Evolutionary conservation across 2,329 filamentous ascomycete species (phyloP), one percentile per base, ranked within the genome.

Genomic region (Cladophialophora yegresii): DNA sequence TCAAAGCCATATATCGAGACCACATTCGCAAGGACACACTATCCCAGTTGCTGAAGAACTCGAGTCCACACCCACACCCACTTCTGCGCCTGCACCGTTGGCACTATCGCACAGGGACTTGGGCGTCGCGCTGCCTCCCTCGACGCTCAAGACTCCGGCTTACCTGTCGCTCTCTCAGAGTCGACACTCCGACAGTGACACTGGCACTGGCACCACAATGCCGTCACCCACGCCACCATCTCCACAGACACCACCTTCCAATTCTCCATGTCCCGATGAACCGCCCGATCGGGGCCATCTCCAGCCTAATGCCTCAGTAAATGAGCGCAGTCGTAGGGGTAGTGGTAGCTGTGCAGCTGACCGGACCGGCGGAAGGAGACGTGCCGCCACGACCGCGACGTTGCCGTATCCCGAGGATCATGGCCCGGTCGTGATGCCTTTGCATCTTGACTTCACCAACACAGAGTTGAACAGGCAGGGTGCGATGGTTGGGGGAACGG

Each of bases 351-450:
- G 36, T 43, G 16, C 16, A 28, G 26, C 26, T 7, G 36, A 28
- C 26, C 26, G 26, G 47, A 4, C 51, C 51, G 28, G 13, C 16
- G 51, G 8, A 54, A 30, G 51, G 8, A 54, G 8, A 33, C 20
- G 23, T 54, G 23, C n/a, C 51, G 23, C 51, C 1, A 1, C n/a
- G n/a, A n/a, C 28, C 1, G 3, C 26, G 26, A 28, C 28, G 10
- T 32, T 54, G 28, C 51, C 51, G 4, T 54, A 54, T 33, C 56
- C 56, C 40, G 56, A 20, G 16, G 26, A 47, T 3, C 23, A 33
- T n/a, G 49, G 20, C 7, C 8, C 58, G 22, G 33, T 59, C 16
- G 10, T 30, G 43, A 59, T 59, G 56, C 56, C 56, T 12, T 13
- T 51, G 30, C 56, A 59, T 33, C n/a, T 36, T 4, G 56, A 59